phyloP scores from a whole-genome alignment of 2,329 filamentous ascomycete genomes.

The Neopestalotiopsis rosae region DNA sequence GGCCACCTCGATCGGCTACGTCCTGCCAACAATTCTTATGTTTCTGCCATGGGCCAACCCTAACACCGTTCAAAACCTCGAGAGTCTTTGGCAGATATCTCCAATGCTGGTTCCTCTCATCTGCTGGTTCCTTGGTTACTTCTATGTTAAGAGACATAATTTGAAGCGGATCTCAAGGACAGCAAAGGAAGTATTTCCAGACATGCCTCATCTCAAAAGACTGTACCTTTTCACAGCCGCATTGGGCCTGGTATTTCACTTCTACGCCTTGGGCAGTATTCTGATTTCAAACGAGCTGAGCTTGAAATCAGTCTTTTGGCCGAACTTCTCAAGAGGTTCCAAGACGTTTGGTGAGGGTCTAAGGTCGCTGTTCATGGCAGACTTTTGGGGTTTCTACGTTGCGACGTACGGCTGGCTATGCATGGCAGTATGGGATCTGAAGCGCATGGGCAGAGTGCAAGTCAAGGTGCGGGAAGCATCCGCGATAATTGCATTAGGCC shows the following conservation, averaged over 20 bases:
- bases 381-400: conserved; percentile 1
- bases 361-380: not conserved
- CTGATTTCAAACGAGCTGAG: not conserved
- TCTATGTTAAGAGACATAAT: not conserved
- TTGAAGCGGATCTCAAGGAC: no score
- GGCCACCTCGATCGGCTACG: not conserved
- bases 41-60: not conserved
- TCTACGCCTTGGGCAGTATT: not conserved
- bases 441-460: not conserved
- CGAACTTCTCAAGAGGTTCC: not conserved
- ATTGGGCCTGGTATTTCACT: not conserved
- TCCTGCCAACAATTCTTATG: conserved; percentile 1
- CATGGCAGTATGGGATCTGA: conserved; percentile 6
- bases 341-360: not conserved
- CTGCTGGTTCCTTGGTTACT: not conserved
- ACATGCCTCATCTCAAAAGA: not conserved
- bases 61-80: not conserved
- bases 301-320: not conserved
- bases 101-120: conserved; percentile 2
- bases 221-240: not conserved
- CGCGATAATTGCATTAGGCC: not conserved
- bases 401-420: conserved; percentile 3
- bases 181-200: not conserved
- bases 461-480: not conserved
- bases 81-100: not conserved